These are phyloP conservation scores for Leccinum barrowsii DNA, from an alignment of 768 basidiomycete species.

Conservation along the genomic window DNA sequence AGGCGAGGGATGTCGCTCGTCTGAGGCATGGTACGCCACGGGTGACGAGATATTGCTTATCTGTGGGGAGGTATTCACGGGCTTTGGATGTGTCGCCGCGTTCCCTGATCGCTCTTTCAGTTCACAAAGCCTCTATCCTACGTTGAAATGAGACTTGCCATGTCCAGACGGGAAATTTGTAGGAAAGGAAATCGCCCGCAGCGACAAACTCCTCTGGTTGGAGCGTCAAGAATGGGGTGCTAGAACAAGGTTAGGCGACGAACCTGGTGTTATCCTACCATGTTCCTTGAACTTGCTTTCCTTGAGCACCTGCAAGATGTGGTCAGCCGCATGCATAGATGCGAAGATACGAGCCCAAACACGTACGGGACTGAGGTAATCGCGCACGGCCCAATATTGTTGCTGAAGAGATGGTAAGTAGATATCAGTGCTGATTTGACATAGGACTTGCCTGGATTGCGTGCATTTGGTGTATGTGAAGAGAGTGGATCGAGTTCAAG, in stretches of 20 bases:
- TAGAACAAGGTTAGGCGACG: slow-evolving; percentile 18
- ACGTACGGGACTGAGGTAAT: slow-evolving; percentile 86
- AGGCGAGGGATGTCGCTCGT: slow-evolving; percentile 86
- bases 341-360: slow-evolving; percentile 15
- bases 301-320: slow-evolving; percentile 70
- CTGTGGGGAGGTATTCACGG: slow-evolving; percentile 88
- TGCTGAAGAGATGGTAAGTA: slow-evolving; percentile 46
- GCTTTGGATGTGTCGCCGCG: slow-evolving; percentile 82
- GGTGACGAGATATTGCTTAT: slow-evolving; percentile 96
- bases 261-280: slow-evolving; percentile 92
- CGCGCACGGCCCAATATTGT: slow-evolving; percentile 90
- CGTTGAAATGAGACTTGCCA: slow-evolving; percentile 55
- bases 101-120: slow-evolving; percentile 57
- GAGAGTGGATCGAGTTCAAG: slow-evolving; percentile 16
- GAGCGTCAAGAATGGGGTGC: slow-evolving; percentile 10
- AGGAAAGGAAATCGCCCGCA: slow-evolving; percentile 93
- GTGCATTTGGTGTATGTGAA: slow-evolving; percentile 35
- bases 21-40: slow-evolving; percentile 96
- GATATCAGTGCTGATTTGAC: not conserved
- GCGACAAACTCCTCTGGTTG: slow-evolving; percentile 91
- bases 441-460: slow-evolving; percentile 41
- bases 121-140: not conserved
- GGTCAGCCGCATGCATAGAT: slow-evolving; percentile 26
- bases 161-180: slow-evolving; percentile 98
- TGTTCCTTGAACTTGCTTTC: slow-evolving; percentile 99